phyloP scores from a whole-genome alignment of 1,284 basidiomycete species.

The Phlebopus sp. region DNA sequence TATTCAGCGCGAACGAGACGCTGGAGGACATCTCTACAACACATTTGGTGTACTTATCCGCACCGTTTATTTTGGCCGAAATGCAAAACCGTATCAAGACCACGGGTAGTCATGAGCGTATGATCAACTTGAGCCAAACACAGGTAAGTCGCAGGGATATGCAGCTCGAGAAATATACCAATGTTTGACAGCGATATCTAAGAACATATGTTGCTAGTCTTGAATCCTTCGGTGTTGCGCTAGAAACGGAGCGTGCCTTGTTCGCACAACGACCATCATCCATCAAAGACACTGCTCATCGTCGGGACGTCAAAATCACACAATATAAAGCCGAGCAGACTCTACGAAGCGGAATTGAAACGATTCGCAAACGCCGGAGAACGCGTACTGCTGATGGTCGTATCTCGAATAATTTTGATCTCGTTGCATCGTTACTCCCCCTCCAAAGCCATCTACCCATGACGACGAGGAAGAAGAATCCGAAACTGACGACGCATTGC shows the following conservation, averaged over 20 bases:
- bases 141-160: conserved; percentile 48
- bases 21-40: conserved; percentile 82
- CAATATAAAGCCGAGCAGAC: conserved; percentile 87
- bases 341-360: conserved; percentile 63
- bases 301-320: conserved; percentile 83
- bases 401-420: conserved; percentile 50
- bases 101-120: conserved; percentile 56
- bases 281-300: conserved; percentile 61
- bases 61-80: conserved; percentile 73
- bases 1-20: conserved; percentile 86
- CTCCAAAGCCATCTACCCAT: conserved; percentile 34
- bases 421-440: conserved; percentile 60
- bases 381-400: conserved; percentile 36
- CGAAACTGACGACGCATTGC: conserved; percentile 61
- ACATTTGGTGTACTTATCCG: conserved; percentile 77
- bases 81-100: conserved; percentile 67
- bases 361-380: conserved; percentile 50
- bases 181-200: conserved; percentile 51
- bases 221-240: conserved; percentile 69
- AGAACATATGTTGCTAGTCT: conserved; percentile 56
- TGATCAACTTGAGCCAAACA: conserved; percentile 52
- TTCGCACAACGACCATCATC: conserved; percentile 46
- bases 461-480: conserved; percentile 56
- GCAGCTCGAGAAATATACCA: conserved; percentile 13
- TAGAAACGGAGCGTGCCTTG: conserved; percentile 57